phyloP scores from a whole-genome alignment of 495 filamentous ascomycete genomes.

The Rusavskia elegans region DNA sequence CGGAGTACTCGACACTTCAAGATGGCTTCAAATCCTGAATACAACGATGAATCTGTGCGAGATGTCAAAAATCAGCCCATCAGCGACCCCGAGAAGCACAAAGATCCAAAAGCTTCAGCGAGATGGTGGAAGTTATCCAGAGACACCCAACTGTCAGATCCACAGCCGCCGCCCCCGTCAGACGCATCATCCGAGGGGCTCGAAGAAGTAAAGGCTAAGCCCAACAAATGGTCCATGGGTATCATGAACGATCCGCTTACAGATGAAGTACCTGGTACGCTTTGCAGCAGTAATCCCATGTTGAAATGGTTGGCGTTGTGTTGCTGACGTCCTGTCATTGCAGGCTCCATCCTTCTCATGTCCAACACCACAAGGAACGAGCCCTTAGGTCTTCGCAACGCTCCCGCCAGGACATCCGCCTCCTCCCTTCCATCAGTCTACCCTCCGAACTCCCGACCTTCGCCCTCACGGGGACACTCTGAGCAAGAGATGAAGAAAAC shows the following conservation, averaged over 20 bases:
- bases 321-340: neutral
- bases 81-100: neutral
- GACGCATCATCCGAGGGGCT: slow-evolving; percentile 2
- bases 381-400: slow-evolving; percentile 63
- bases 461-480: slow-evolving; percentile 6
- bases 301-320: neutral
- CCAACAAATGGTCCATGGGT: slow-evolving; percentile 55
- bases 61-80: neutral
- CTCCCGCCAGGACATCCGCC: slow-evolving; percentile 55
- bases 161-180: neutral
- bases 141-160: neutral
- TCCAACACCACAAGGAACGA: slow-evolving; percentile 58
- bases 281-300: too few species aligned
- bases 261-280: slow-evolving; percentile 75
- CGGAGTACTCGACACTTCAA: too few species aligned
- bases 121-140: slow-evolving; percentile 5
- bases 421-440: slow-evolving; percentile 55
- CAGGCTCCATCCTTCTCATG: slow-evolving; percentile 70
- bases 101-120: neutral
- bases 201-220: slow-evolving; percentile 9
- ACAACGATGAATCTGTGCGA: neutral
- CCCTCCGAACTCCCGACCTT: slow-evolving; percentile 19
- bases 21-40: neutral
- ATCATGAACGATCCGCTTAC: slow-evolving; percentile 71
- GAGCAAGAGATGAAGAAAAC: slow-evolving; percentile 55